Evolutionary conservation across 202 grass and related monocot genomes (phyloP), one percentile per base, ranked within the genome.

Genomic region (Zoysia matrella): DNA sequence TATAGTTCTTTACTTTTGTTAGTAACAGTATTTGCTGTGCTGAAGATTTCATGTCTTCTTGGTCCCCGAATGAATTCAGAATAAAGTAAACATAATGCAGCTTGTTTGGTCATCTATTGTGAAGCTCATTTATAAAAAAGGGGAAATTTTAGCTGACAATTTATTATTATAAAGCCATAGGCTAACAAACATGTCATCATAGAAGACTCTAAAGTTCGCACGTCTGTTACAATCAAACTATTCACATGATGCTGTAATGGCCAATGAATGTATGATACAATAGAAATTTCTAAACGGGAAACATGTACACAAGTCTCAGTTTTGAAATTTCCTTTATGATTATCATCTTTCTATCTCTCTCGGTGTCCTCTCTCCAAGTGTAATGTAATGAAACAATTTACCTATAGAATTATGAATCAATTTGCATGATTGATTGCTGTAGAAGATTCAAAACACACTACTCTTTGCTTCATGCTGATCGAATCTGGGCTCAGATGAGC

Each of bases 191-290:
- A 66, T 80, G 47, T 7, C 15, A 80, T 6, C 41, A 51, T 10
- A 80, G 41, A 83, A 79, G n/a, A 47, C 30, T 78, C 86, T 82
- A 36, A 36, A 36, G 1, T 39, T 73, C 15, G 52, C 12, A 45
- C 45, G 5, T 74, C 63, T 58, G 69, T 83, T 75, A 75, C 48
- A 86, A 81, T 65, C 16, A 11, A 65, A 76, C 77, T 85, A 78
- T 73, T 71, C 52, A 81, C 44, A 76, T 66, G 57, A 84, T 80
- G 56, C 8, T 70, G n/a, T 76, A 52, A 80, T 85, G 54, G 74
- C 67, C 57, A 67, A 82, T 79, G 55, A 60, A 75, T 3, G 57
- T 72, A 65, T 64, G 70, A 48, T 57, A 80, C 83, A 89, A 80
- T 1, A 36, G 44, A 65, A 75, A 79, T 80, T 79, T 86, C 69